Evolutionary conservation across 2,329 filamentous ascomycete species (phyloP).

Genomic region (Aspergillus tubingensis): DNA sequence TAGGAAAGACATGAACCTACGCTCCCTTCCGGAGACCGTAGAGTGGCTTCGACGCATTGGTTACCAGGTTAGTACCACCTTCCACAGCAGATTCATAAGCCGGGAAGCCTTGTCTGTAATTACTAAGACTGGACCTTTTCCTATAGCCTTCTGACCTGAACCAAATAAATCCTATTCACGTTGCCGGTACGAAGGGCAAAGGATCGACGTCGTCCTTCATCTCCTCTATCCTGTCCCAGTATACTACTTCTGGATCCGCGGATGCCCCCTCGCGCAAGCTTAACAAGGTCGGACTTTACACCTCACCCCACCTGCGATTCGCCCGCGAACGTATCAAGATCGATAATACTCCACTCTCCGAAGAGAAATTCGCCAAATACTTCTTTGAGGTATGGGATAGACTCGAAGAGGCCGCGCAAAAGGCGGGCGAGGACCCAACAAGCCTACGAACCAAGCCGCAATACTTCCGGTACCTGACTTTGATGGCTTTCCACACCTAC

Average conservation of each 20-base stretch:
- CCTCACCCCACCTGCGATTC: conserved; percentile 80
- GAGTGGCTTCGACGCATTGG: conserved; percentile 75
- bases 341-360: conserved; percentile 68
- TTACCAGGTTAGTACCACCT: conserved; percentile 62
- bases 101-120: background rate
- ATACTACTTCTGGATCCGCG: conserved; percentile 41
- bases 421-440: conserved; percentile 55
- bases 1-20: conserved; percentile 70
- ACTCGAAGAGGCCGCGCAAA: conserved; percentile 56
- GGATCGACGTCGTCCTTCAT: conserved; percentile 84
- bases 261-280: conserved; percentile 35
- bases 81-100: background rate
- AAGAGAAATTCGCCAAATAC: conserved; percentile 69
- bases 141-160: conserved; percentile 63
- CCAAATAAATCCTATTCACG: conserved; percentile 68
- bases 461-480: conserved; percentile 88
- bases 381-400: conserved; percentile 85
- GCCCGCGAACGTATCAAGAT: conserved; percentile 84
- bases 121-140: conserved; percentile 6
- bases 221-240: conserved; percentile 73
- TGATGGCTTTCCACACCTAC: conserved; percentile 85
- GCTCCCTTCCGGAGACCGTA: conserved; percentile 78
- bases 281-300: conserved; percentile 74
- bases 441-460: conserved; percentile 70
- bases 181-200: conserved; percentile 94